These are phyloP conservation scores for Cercospora zeae-maydis DNA, from an alignment of 2,329 filamentous ascomycete species.

Conservation along the genomic window DNA sequence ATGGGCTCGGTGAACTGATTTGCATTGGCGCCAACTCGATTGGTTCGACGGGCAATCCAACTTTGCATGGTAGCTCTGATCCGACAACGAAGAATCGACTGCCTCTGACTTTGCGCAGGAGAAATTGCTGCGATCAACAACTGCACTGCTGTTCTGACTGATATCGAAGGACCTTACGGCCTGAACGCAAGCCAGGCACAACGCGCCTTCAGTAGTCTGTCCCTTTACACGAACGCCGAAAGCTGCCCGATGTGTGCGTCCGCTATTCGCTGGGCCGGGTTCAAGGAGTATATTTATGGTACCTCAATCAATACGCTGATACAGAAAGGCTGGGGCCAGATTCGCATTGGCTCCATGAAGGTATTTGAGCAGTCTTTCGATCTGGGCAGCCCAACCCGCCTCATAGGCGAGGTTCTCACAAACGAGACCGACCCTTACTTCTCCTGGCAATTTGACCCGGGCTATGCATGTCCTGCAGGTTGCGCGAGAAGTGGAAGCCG, in stretches of 20 bases:
- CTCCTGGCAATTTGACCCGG: slow-evolving; percentile 51
- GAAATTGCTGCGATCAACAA: slow-evolving; percentile 56
- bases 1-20: slow-evolving; percentile 45
- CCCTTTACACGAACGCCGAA: slow-evolving; percentile 57
- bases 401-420: slow-evolving; percentile 47
- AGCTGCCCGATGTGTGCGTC: slow-evolving; percentile 58
- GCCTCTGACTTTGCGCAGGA: slow-evolving; percentile 33
- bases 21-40: slow-evolving; percentile 52
- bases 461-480: slow-evolving; percentile 37
- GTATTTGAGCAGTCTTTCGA: slow-evolving; percentile 46
- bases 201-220: slow-evolving; percentile 48
- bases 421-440: slow-evolving; percentile 56
- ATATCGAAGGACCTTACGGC: slow-evolving; percentile 45
- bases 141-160: slow-evolving; percentile 50
- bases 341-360: slow-evolving; percentile 46
- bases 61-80: slow-evolving; percentile 46
- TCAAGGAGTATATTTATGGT: slow-evolving; percentile 55
- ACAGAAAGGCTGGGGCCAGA: slow-evolving; percentile 51
- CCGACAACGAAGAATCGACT: neutral
- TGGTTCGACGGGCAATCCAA: slow-evolving; percentile 48
- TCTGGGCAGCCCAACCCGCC: slow-evolving; percentile 37
- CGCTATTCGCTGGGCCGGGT: slow-evolving; percentile 55
- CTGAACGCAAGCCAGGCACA: slow-evolving; percentile 42
- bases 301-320: slow-evolving; percentile 50
- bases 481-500: slow-evolving; percentile 27